phyloP scores from a whole-genome alignment of 441 rosid species.

The Croton setiger region DNA sequence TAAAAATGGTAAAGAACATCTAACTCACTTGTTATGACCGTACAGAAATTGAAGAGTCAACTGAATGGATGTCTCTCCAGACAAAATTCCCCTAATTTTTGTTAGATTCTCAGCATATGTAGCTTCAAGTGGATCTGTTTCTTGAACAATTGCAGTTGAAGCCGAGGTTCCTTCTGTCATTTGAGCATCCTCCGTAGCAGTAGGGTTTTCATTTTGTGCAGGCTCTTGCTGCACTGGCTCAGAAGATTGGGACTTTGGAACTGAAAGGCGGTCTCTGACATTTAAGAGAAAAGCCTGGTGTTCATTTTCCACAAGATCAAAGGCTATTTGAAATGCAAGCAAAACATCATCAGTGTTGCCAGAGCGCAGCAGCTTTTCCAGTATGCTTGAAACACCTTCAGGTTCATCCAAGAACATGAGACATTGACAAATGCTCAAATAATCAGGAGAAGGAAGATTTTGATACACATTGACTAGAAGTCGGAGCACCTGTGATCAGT shows the following conservation, averaged over 20 bases:
- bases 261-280: slow-evolving; percentile 75
- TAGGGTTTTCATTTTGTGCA: slow-evolving; percentile 48
- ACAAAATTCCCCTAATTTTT: slow-evolving; percentile 81
- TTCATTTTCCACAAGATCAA: slow-evolving; percentile 97
- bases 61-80: slow-evolving; percentile 93
- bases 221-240: slow-evolving; percentile 51
- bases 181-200: slow-evolving; percentile 58
- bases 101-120: slow-evolving; percentile 75
- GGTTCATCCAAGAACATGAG: slow-evolving; percentile 96
- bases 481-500: slow-evolving; percentile 57
- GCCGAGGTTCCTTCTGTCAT: slow-evolving; percentile 69
- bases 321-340: slow-evolving; percentile 85
- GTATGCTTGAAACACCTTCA: slow-evolving; percentile 69
- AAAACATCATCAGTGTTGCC: slow-evolving; percentile 78
- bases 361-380: slow-evolving; percentile 91
- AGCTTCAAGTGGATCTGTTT: slow-evolving; percentile 59
- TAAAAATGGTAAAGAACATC: neutral
- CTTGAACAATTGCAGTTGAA: slow-evolving; percentile 35
- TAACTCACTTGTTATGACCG: slow-evolving; percentile 85
- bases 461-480: slow-evolving; percentile 89
- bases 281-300: slow-evolving; percentile 94
- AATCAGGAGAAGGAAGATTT: slow-evolving; percentile 89
- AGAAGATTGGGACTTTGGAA: slow-evolving; percentile 51
- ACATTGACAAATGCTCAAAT: slow-evolving; percentile 93
- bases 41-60: slow-evolving; percentile 86